These are phyloP conservation scores for Hordeum vulgare DNA, from an alignment of 176 grass and related monocot genomes.

Conservation along the genomic window DNA sequence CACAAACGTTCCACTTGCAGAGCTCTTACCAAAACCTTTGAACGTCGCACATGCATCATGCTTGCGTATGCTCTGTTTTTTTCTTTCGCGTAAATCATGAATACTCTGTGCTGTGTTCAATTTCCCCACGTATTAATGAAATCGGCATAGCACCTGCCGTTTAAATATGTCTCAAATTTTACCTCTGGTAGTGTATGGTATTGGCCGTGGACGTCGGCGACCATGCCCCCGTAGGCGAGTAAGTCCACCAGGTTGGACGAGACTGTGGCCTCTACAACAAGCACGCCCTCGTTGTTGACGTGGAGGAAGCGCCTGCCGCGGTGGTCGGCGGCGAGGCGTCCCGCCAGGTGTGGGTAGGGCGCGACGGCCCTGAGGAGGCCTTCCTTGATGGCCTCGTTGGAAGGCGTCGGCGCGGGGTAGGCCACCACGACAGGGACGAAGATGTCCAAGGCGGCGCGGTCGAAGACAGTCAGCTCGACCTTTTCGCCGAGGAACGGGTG, in stretches of 20 bases:
- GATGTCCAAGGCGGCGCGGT: constrained; percentile 18
- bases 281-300: not conserved
- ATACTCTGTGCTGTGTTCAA: no score
- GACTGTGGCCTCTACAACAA: constrained; percentile 7
- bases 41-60: not conserved
- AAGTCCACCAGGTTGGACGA: not conserved
- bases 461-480: constrained; percentile 29
- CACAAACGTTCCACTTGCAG: not conserved
- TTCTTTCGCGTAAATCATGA: not conserved
- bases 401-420: constrained; percentile 18
- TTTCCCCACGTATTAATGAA: no score
- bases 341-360: constrained; percentile 4
- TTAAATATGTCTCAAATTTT: not conserved
- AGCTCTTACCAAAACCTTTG: not conserved
- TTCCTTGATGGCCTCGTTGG: constrained; percentile 24
- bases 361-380: constrained; percentile 7
- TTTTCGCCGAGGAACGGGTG: not conserved
- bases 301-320: not conserved
- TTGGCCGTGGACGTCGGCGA: not conserved
- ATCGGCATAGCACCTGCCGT: no score
- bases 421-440: constrained; percentile 21
- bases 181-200: not conserved
- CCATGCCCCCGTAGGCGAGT: not conserved
- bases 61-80: not conserved
- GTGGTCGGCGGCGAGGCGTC: not conserved